These are phyloP conservation scores for Pestalotiopsis sp. DNA, from an alignment of 2,329 filamentous ascomycete genomes.

Conservation along the genomic window DNA sequence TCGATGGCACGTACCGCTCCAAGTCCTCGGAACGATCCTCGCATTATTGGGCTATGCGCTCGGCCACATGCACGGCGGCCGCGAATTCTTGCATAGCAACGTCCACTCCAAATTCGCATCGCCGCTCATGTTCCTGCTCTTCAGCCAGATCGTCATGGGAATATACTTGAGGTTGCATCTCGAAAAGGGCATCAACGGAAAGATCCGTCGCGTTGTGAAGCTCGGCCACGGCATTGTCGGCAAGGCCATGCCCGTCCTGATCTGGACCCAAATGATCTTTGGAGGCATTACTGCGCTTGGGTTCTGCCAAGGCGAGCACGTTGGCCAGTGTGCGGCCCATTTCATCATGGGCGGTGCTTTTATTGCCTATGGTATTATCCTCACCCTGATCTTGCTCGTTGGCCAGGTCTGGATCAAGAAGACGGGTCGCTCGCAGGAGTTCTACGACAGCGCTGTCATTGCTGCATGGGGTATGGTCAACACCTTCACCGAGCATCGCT, in stretches of 20 bases:
- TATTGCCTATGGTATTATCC: conserved; percentile 86
- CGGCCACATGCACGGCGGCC: conserved; percentile 86
- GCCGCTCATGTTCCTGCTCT: conserved; percentile 77
- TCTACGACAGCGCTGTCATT: conserved; percentile 91
- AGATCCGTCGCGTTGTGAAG: conserved; percentile 73
- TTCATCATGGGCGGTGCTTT: conserved; percentile 99
- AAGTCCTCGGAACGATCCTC: conserved; percentile 73
- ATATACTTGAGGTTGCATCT: conserved; percentile 89
- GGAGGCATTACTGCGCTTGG: conserved; percentile 90
- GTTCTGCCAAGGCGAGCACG: conserved; percentile 89
- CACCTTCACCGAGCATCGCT: conserved; percentile 96
- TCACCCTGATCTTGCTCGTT: conserved; percentile 84
- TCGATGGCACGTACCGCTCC: conserved; percentile 91
- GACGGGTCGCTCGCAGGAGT: conserved; percentile 89
- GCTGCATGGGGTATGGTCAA: conserved; percentile 96
- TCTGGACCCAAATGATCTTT: conserved; percentile 95
- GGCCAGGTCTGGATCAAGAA: conserved; percentile 86
- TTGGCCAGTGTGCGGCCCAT: conserved; percentile 91
- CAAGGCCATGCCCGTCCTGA: conserved; percentile 82
- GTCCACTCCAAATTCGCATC: conserved; percentile 82
- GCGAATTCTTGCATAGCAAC: conserved; percentile 77
- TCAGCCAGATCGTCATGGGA: conserved; percentile 77
- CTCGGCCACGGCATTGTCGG: conserved; percentile 79
- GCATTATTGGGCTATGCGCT: conserved; percentile 87
- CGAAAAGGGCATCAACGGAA: conserved; percentile 79